Evolutionary conservation across 129 eudicot genomes (phyloP).

Genomic region (Flaveria bidentis): DNA sequence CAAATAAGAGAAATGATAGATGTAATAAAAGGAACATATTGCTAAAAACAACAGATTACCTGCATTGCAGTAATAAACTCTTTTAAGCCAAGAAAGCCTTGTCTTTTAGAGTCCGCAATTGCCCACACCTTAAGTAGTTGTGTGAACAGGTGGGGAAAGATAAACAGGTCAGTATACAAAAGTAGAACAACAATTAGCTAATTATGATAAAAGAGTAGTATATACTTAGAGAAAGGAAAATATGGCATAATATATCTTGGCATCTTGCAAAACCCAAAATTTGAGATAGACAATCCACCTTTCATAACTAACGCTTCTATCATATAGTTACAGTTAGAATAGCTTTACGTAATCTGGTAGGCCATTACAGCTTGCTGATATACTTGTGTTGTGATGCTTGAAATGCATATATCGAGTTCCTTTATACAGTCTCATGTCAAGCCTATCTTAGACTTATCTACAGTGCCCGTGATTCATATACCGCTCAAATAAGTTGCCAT

Average conservation of each 20-base stretch:
- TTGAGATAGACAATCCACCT: background rate
- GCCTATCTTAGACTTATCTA: slow-evolving; percentile 7
- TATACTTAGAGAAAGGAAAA: background rate
- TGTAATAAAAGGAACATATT: slow-evolving; percentile 11
- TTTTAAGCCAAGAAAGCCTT: slow-evolving; percentile 83
- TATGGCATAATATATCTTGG: background rate
- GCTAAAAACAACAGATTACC: slow-evolving; percentile 43
- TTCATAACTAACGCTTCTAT: slow-evolving; percentile 11
- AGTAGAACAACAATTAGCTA: slow-evolving; percentile 1
- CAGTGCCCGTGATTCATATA: slow-evolving; percentile 1
- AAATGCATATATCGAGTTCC: slow-evolving; percentile 1
- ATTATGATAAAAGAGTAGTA: background rate
- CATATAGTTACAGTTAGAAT: slow-evolving; percentile 2
- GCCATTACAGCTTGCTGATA: slow-evolving; percentile 12
- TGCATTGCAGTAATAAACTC: slow-evolving; percentile 95
- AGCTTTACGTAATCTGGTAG: background rate
- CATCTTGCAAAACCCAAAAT: background rate
- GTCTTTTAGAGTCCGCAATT: slow-evolving; percentile 86
- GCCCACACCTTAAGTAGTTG: slow-evolving; percentile 78
- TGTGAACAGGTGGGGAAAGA: background rate
- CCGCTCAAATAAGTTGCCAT: background rate
- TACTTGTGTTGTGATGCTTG: background rate
- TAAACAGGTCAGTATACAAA: slow-evolving; percentile 16
- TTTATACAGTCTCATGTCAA: background rate
- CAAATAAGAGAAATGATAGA: slow-evolving; percentile 20